These are phyloP conservation scores for Raphanus hybrid DNA, from an alignment of 441 rosid genomes.

Conservation along the genomic window DNA sequence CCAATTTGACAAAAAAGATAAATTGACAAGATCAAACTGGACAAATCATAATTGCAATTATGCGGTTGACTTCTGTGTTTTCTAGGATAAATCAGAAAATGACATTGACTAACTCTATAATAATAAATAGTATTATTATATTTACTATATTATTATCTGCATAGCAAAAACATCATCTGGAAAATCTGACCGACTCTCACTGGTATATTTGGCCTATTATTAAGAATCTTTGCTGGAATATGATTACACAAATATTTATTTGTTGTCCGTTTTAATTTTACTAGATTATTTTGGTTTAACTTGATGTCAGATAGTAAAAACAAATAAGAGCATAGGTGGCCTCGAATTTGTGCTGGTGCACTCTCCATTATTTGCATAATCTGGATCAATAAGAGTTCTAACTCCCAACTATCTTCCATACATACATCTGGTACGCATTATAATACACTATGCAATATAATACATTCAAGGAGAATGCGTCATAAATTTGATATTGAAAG, in stretches of 20 bases:
- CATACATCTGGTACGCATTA: background rate
- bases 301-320: background rate
- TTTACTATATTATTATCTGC: background rate
- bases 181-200: background rate
- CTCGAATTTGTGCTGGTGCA: background rate
- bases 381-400: background rate
- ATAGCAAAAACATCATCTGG: background rate
- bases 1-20: no score
- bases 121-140: background rate
- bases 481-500: background rate
- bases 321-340: background rate
- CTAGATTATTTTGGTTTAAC: background rate
- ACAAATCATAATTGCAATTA: no score
- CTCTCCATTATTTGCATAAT: background rate
- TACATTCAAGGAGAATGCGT: background rate
- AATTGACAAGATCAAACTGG: no score
- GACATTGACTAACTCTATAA: background rate
- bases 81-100: background rate
- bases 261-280: constrained; percentile 1
- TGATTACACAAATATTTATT: background rate
- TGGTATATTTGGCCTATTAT: background rate
- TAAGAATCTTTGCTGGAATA: background rate
- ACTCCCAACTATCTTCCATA: background rate
- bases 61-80: no score
- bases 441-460: background rate